phyloP scores from a whole-genome alignment of 148 eudicot genomes.

The Linanthus parryae region DNA sequence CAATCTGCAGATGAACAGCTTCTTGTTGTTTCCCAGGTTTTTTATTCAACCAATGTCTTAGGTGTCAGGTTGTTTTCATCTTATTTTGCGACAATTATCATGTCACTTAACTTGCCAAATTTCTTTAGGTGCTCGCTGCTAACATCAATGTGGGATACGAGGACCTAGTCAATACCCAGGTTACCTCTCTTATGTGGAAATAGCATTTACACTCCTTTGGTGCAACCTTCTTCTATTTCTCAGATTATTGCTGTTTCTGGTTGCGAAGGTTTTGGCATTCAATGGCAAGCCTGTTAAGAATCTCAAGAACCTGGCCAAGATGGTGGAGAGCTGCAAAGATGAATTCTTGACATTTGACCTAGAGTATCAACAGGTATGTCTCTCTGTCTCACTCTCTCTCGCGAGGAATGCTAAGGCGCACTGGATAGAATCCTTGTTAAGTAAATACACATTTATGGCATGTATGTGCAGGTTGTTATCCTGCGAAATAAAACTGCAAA shows the following conservation, averaged over 20 bases:
- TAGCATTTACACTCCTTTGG: not conserved
- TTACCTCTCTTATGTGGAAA: no score
- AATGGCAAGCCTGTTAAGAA: conserved; percentile 44
- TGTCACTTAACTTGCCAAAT: not conserved
- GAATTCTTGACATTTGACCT: conserved; percentile 36
- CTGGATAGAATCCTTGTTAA: no score
- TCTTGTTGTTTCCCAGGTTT: conserved; percentile 43
- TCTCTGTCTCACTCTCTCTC: conserved; percentile 6
- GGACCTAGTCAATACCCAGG: conserved; percentile 46
- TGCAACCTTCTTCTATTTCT: not conserved
- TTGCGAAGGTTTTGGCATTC: conserved; percentile 30
- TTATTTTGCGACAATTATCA: not conserved
- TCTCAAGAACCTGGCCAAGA: conserved; percentile 32
- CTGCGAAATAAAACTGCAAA: conserved; percentile 28
- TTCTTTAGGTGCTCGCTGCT: conserved; percentile 40
- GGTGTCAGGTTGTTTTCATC: conserved; percentile 1
- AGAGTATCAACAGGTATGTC: conserved; percentile 33
- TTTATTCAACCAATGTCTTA: not conserved
- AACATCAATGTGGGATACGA: conserved; percentile 47
- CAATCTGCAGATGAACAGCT: conserved; percentile 40
- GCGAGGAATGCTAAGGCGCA: not conserved
- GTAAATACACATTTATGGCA: no score
- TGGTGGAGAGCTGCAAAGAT: conserved; percentile 36
- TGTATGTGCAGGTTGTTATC: conserved; percentile 41
- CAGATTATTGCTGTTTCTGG: not conserved